Conservation (phyloP, 164 flowering plant species). For the Pachysandra terminalis region DNA sequence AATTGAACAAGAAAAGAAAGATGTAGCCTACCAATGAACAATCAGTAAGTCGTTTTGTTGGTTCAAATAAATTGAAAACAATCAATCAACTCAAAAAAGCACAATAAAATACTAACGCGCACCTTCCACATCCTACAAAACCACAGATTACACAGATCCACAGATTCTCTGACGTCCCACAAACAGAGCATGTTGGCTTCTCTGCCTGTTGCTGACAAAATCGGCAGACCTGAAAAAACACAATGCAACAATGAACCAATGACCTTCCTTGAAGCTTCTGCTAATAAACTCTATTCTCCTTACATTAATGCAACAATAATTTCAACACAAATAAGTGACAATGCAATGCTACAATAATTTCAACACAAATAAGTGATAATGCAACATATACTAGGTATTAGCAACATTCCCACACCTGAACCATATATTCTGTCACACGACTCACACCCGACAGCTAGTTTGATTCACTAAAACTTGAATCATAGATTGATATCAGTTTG, state of each 20-base stretch:
- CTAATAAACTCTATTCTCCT: not conserved
- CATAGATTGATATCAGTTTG: too few relatives aligned
- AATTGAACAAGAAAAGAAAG: not conserved
- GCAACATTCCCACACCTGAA: too few relatives aligned
- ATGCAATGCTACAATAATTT: not conserved
- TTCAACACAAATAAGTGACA: not conserved
- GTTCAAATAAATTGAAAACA: not conserved
- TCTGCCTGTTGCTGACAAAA: slow-evolving; percentile 82
- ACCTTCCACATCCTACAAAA: slow-evolving; percentile 96
- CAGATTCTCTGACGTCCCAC: slow-evolving; percentile 70
- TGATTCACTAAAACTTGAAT: too few relatives aligned
- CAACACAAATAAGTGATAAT: not conserved
- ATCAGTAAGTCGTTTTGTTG: not conserved
- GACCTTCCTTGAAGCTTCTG: not conserved
- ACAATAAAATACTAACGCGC: not conserved
- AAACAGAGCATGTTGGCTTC: slow-evolving; percentile 69
- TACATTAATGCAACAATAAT: not conserved
- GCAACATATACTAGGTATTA: too few relatives aligned
- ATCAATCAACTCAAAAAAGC: not conserved
- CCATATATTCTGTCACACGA: too few relatives aligned
- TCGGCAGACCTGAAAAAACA: slow-evolving; percentile 65
- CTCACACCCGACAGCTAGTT: too few relatives aligned
- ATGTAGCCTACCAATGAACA: not conserved
- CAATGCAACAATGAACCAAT: not conserved
- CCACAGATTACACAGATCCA: slow-evolving; percentile 97